Evolutionary conservation across 139 green algal species (phyloP), one percentile per base, ranked within the genome.

Genomic region (Coelastrella sp.): DNA sequence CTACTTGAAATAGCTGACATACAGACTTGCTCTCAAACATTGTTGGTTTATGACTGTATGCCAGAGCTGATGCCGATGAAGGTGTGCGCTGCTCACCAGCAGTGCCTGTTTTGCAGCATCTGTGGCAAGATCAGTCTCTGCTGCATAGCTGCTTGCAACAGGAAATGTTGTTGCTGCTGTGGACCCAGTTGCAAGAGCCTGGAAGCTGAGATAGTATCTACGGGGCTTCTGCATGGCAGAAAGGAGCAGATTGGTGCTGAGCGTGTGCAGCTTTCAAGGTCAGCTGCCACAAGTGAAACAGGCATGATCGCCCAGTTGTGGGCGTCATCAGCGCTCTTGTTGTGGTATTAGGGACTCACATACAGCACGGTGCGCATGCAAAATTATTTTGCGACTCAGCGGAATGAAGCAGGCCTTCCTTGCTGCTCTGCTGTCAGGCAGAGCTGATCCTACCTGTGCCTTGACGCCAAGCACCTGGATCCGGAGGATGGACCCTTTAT

Each of bases 141-240:
- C 59, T 24, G 6, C 14, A 57, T 6, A 20, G 81, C 60, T 56
- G 59, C 59, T 60, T 70, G 22, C 15, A 22, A 27, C 73, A 49
- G 56, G 25, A 68, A 17, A 7, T n/a, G n/a, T 10, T 59, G 66
- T 49, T 57, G 84, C 84, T 68, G 82, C 65, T 78, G 82, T n/a
- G 19, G 7, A 6, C 8, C 82, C 61, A 63, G 82, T 7, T 35
- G 24, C 82, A 60, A 80, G 56, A 22, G 78, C 20, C 19, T 88
- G 84, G 8, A 90, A 84, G 58, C 27, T 76, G 6, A 90, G 58
- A 65, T 90, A 90, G 25, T 90, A 90, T 19, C 74, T 56, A 9
- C 85, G 74, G 10, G 73, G 85, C 59, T 68, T 58, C 85, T 90
- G 73, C 15, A 84, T 27, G 9, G 61, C 82, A 78, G 25, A 58